Evolutionary conservation across 2,329 filamentous ascomycete species (phyloP).

Genomic region (Geosmithia morbida): DNA sequence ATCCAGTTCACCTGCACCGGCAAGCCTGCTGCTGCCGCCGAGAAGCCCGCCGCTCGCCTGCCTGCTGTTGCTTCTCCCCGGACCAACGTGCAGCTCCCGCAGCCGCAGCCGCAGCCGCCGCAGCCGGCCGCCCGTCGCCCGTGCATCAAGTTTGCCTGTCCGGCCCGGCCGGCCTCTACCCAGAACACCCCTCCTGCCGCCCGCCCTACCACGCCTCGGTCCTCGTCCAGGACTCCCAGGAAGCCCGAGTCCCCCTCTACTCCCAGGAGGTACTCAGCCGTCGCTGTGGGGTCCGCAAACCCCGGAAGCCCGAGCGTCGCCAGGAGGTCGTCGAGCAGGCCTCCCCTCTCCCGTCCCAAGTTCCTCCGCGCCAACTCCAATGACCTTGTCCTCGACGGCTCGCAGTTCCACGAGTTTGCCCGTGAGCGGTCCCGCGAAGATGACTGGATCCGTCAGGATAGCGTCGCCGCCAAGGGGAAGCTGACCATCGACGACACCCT

Average conservation of each 20-base stretch:
- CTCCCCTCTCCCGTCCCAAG: slow-evolving; percentile 14
- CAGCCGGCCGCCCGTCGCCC: slow-evolving; percentile 34
- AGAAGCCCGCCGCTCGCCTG: slow-evolving; percentile 21
- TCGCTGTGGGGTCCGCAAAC: not conserved
- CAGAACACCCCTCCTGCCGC: slow-evolving; percentile 19
- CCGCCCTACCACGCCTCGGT: slow-evolving; percentile 4
- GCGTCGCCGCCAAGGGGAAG: slow-evolving; percentile 47
- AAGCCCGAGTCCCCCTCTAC: slow-evolving; percentile 8
- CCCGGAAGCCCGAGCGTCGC: slow-evolving; percentile 3
- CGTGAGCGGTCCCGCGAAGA: slow-evolving; percentile 70
- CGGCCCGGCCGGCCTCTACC: slow-evolving; percentile 32
- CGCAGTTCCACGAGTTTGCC: slow-evolving; percentile 81
- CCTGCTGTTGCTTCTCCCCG: slow-evolving; percentile 9
- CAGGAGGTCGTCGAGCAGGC: slow-evolving; percentile 11
- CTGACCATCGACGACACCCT: slow-evolving; percentile 85
- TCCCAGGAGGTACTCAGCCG: not conserved
- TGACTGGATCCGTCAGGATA: slow-evolving; percentile 72
- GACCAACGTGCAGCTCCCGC: not conserved
- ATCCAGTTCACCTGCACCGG: slow-evolving; percentile 83
- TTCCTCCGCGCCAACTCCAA: slow-evolving; percentile 35
- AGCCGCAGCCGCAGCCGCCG: slow-evolving; percentile 9
- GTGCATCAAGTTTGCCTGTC: slow-evolving; percentile 65
- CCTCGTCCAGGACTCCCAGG: slow-evolving; percentile 11
- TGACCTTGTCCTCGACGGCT: slow-evolving; percentile 39
- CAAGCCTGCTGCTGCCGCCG: slow-evolving; percentile 44